Evolutionary conservation across 2,329 filamentous ascomycete genomes (phyloP), one percentile per base, ranked within the genome.

Genomic region (Penicillium sp.): DNA sequence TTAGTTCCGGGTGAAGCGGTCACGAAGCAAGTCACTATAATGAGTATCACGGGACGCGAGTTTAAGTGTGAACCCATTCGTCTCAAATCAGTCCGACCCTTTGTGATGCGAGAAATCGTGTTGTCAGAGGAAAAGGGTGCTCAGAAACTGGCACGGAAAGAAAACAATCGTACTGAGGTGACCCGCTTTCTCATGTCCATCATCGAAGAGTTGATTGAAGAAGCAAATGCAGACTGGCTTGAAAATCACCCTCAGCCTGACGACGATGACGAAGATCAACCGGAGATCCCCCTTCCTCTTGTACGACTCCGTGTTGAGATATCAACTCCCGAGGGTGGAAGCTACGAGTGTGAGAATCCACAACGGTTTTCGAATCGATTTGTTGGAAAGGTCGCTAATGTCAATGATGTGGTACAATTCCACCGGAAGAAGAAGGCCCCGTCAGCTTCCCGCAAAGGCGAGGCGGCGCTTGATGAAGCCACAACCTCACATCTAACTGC

Each of bases 281-380:
- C 80, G 2, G 83, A 87, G 51, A 81, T 84, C 1, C 93, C 93
- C 0, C 77, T 94, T 29, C 94, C 94, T 0, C 81, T 99, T 1
- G 87, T 99, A 34, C 86, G 94, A 18, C 83, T 99, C 14, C 91
- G 92, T 57, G 92, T 99, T 1, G 94, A 99, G 67, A 94, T 91
- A 61, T 89, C 90, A 0, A 87, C 92, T 0, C 89, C 89, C 0
- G 91, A 95, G 26, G 92, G 91, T 3, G 90, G 91, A 13, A 85
- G 86, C 31, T 99, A 91, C 66, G 90, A 97, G 62, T 88, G 89
- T 60, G 94, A 97, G 71, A 99, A 99, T 57, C 92, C 94, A 0
- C 94, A 97, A 70, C 87, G 94, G 8, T 97, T 97, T 67, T 97
- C 93, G 0, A 96, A 96, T 70, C 85, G 92, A 2, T 99, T 97